A percentile compares a stretch with the other conserved stretches of the same genome.
Conservation (phyloP, 2,329 filamentous ascomycete species). For the Trichophyton mentagrophytes region DNA sequence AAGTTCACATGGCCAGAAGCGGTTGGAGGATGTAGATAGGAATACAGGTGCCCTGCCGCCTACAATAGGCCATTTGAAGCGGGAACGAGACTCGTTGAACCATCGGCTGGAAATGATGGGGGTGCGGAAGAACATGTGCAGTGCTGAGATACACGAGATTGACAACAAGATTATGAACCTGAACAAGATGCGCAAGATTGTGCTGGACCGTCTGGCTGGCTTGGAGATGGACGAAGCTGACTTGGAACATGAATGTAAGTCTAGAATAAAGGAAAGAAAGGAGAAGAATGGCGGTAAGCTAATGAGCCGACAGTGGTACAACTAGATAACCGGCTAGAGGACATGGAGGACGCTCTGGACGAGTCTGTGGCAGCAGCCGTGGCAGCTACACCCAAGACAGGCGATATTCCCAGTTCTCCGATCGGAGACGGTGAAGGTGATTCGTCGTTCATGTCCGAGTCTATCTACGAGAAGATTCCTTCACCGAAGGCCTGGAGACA, state of each 20-base stretch:
- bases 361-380: conserved; percentile 22
- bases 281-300: background rate
- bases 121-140: conserved; percentile 94
- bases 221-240: conserved; percentile 84
- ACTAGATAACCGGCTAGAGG: conserved; percentile 50
- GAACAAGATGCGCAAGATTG: conserved; percentile 81
- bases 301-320: conserved; percentile 35
- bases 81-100: conserved; percentile 65
- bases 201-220: conserved; percentile 71
- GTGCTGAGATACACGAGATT: conserved; percentile 88
- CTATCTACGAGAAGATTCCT: conserved; percentile 87
- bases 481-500: conserved; percentile 42
- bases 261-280: background rate
- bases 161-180: conserved; percentile 94
- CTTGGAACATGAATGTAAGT: conserved; percentile 72
- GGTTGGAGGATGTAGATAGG: conserved; percentile 50
- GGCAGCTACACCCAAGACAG: conserved; percentile 26
- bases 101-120: conserved; percentile 83
- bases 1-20: conserved; percentile 60
- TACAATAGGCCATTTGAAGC: conserved; percentile 59
- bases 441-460: conserved; percentile 86
- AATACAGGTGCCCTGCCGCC: conserved; percentile 46
- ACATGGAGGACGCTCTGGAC: conserved; percentile 47
- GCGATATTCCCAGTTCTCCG: conserved; percentile 32
- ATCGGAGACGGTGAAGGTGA: conserved; percentile 43